Conservation (phyloP, 2,329 filamentous ascomycete species). For the Tricladium varicosporioides region DNA sequence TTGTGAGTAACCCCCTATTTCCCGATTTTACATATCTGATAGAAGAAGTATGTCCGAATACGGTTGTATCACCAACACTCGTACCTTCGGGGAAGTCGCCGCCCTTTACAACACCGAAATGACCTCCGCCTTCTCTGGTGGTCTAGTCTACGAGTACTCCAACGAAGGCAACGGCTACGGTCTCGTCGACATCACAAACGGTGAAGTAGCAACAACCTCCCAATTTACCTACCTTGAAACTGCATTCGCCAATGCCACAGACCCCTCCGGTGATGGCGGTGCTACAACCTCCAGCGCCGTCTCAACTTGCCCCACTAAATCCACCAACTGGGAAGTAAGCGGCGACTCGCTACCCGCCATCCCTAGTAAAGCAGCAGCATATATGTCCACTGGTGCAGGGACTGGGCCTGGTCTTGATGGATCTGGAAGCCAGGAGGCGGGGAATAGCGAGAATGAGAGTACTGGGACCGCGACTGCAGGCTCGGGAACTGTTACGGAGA, state of each 20-base stretch:
- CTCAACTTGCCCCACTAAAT: slow-evolving; percentile 45
- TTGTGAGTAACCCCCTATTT: slow-evolving; percentile 25
- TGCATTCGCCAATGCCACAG: slow-evolving; percentile 42
- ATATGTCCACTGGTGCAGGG: slow-evolving; percentile 48
- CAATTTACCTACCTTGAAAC: slow-evolving; percentile 50
- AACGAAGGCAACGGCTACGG: slow-evolving; percentile 77
- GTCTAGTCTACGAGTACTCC: slow-evolving; percentile 94
- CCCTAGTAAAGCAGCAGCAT: slow-evolving; percentile 40
- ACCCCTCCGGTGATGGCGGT: slow-evolving; percentile 51
- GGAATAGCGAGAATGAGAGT: slow-evolving; percentile 15
- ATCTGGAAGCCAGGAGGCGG: slow-evolving; percentile 30
- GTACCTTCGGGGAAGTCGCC: slow-evolving; percentile 75
- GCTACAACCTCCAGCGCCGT: slow-evolving; percentile 38
- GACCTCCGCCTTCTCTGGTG: slow-evolving; percentile 88
- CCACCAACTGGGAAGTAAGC: slow-evolving; percentile 47
- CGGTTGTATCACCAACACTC: slow-evolving; percentile 79
- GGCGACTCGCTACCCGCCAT: slow-evolving; percentile 46
- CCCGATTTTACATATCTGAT: not conserved
- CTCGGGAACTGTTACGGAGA: slow-evolving; percentile 25
- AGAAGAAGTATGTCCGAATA: slow-evolving; percentile 70
- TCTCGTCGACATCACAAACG: slow-evolving; percentile 33
- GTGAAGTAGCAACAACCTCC: slow-evolving; percentile 38
- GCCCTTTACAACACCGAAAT: slow-evolving; percentile 81
- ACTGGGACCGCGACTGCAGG: slow-evolving; percentile 29
- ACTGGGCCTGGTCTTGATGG: slow-evolving; percentile 40